Evolutionary conservation across 139 green algal genomes (phyloP).

Genomic region (Nannochloris sp.): DNA sequence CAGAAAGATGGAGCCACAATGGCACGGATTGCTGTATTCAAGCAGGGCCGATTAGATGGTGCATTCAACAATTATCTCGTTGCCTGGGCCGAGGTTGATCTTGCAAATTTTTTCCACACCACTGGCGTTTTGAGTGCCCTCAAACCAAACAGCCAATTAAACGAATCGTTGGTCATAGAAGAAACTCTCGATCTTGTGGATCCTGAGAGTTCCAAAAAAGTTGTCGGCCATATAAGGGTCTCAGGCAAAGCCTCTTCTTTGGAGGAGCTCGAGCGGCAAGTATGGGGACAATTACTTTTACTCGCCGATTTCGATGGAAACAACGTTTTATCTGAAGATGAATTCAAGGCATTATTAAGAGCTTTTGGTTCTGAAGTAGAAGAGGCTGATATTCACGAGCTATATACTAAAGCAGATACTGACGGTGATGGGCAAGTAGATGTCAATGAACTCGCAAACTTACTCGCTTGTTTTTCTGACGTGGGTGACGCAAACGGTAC

Average conservation of each 20-base stretch:
- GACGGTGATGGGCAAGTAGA: conserved; percentile 5
- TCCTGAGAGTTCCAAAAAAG: conserved; percentile 2
- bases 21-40: conserved; percentile 26
- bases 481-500: neutral
- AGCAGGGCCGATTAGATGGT: conserved; percentile 7
- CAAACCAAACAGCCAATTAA: no score
- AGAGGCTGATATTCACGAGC: conserved; percentile 3
- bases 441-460: conserved; percentile 16
- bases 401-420: conserved; percentile 23
- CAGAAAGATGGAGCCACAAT: conserved; percentile 18
- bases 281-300: conserved; percentile 32
- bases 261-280: conserved; percentile 25
- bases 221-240: conserved; percentile 10
- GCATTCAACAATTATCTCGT: conserved; percentile 17
- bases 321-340: conserved; percentile 7
- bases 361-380: conserved; percentile 25
- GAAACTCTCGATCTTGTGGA: conserved; percentile 12
- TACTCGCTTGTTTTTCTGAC: conserved; percentile 1
- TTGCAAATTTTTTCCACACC: conserved; percentile 21
- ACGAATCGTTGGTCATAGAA: neutral
- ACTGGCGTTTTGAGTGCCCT: neutral
- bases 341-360: conserved; percentile 28
- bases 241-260: conserved; percentile 12
- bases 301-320: conserved; percentile 33
- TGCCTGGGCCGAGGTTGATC: conserved; percentile 1